Base-by-base conservation (phyloP, 208 protist species). In the Trypanosoma mega region DNA sequence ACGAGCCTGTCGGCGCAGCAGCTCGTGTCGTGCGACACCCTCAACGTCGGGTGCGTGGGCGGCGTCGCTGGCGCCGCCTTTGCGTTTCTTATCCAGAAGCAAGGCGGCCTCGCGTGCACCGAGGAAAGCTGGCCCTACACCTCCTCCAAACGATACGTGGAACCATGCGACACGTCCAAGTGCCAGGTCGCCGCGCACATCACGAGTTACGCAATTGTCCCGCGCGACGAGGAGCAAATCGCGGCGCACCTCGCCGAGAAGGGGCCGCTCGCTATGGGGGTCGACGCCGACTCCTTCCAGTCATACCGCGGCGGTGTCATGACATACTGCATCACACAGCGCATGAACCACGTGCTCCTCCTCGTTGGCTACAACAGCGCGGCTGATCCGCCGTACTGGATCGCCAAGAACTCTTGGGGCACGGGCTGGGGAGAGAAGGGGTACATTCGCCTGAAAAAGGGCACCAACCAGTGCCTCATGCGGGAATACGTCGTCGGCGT, bases 11-110 rank as follows among this genome's bases (percentile, higher is more conserved):
- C 95, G 12, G 96, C 98, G 80, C 92, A 98, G 79, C 62, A 93
- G 63, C 79, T 98, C 55, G 92, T 98, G 31, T 88, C 96, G 27
- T 99, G 97, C 72, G 92, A 92, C 54, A 72, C 51, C 9, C 76
- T 78, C 34, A 76, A 96, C 64, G 18, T 72, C 33, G 94, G 76
- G 65, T 98, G 94, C 80, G 72, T 85, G 51, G 96, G 96, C 39
- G 96, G 97, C 31, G 50, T 96, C 33, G 97, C 96, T 74, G 74
- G 86, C 46, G 63, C 82, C 52, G 93, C 91, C 3, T 90, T 78
- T 64, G 61, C 85, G 30, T 97, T 74, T 60, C 68, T 97, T 49
- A 78, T 96, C 41, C 45, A 76, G 16, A 76, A 88, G 59, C 61
- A 71, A 56, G 66, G 46, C 53, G 87, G 90, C 20, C 54, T 60